phyloP scores from a whole-genome alignment of 2,329 filamentous ascomycete genomes.

The Ophiostoma novo-ulmi region DNA sequence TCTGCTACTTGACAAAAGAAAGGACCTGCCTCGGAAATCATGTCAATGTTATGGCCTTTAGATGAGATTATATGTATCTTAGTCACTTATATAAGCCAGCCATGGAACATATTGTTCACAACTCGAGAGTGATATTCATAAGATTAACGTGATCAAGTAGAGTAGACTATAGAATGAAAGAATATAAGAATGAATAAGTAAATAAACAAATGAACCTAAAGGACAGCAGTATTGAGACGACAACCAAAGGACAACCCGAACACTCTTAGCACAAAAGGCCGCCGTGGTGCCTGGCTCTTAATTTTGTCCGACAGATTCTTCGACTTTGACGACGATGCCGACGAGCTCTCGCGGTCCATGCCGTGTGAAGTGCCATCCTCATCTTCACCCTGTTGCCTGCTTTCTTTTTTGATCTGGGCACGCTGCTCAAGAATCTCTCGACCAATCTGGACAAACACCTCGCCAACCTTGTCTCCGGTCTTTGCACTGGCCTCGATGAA shows the following conservation, averaged over 20 bases:
- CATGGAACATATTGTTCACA: background rate
- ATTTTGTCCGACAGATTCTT: background rate
- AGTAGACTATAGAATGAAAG: background rate
- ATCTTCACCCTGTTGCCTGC: background rate
- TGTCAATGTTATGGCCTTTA: conserved; percentile 3
- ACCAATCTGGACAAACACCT: background rate
- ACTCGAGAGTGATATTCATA: background rate
- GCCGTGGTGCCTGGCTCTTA: background rate
- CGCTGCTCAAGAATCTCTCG: background rate
- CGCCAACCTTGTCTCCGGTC: background rate
- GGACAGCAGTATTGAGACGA: background rate
- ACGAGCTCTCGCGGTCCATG: background rate
- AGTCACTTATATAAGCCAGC: conserved; percentile 12
- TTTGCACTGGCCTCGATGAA: background rate
- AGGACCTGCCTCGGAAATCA: background rate
- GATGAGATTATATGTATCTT: background rate
- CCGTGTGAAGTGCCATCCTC: background rate
- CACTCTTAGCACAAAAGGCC: background rate
- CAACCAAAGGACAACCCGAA: background rate
- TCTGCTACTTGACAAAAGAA: background rate
- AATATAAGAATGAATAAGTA: background rate
- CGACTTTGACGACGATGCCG: background rate
- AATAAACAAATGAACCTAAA: background rate
- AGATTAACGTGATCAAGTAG: background rate
- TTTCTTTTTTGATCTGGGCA: background rate